Base-by-base conservation (phyloP, 192 early-diverging fungal genomes). In the Mortierella alpina region DNA sequence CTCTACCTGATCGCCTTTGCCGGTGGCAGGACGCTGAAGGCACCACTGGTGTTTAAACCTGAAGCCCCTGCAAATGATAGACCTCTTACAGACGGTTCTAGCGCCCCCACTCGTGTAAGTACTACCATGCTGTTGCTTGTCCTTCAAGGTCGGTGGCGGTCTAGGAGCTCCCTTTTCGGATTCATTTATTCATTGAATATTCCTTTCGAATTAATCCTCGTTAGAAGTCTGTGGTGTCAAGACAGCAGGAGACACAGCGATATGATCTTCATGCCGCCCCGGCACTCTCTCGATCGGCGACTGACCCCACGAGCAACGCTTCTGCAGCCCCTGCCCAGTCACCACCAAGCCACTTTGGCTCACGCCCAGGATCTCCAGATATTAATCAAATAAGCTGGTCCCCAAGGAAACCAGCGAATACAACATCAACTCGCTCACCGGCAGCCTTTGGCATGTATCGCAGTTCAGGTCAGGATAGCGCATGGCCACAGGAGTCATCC, bases 361-460 rank as follows among this genome's bases (percentile, higher is more conserved):
- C 63, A 7, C 63, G 44, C 13, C 40, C 56, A 10, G 47, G 48
- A 17, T 79, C 75, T 12, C 68, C 68, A 2, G 69, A 79, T 3
- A 45, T 47, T 3, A 57, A 79, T 39, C 45, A 70, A 17, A 72
- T 80, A 8, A 68, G 64, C 31, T 80, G 77, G 77, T 72, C 70
- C 23, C 66, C 77, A 1, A 72, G 51, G 39, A 80, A 72, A 39
- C 46, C 77, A 15, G 17, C 9, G 6, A 8, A 47, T 5, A 5
- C 57, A 15, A 17, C 57, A 4, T 31, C 69, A 0, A 40, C 20
- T 18, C 31, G 48, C 2, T 39, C 47, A 2, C 51, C 69, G 42
- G 64, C 59, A n/a, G 52, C 42, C 0, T 80, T 80, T 58, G 77
- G 77, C 15, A 72, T 63, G 60, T 80, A 79, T 41, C 3, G 76